Conservation (phyloP, 2,329 filamentous ascomycete genomes). For the Colletotrichum abscissum region DNA sequence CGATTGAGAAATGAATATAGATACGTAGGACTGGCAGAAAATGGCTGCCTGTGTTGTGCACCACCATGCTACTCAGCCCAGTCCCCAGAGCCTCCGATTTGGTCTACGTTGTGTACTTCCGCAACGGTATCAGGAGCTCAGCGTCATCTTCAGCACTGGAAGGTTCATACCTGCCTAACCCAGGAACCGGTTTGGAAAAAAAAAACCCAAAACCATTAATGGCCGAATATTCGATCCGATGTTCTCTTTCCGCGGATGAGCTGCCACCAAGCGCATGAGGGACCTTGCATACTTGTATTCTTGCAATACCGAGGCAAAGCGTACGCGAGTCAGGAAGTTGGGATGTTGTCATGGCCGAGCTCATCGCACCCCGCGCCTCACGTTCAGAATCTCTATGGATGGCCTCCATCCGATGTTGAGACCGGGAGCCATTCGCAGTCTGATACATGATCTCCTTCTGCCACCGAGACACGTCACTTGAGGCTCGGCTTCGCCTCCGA, state of each 20-base stretch:
- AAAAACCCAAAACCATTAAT: not conserved
- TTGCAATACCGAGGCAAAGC: not conserved
- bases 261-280: not conserved
- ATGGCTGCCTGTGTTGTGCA: not conserved
- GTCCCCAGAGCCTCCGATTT: not conserved
- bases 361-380: not conserved
- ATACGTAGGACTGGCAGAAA: not conserved
- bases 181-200: not conserved
- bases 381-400: not conserved
- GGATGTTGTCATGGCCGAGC: not conserved
- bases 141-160: not conserved
- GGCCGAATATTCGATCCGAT: not conserved
- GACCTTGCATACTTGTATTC: not conserved
- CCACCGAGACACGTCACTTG: conserved; percentile 21
- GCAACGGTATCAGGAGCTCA: not conserved
- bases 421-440: conserved; percentile 1
- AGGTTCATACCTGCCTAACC: not conserved
- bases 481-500: conserved; percentile 18
- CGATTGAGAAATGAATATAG: not conserved
- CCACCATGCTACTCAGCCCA: not conserved
- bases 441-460: conserved; percentile 9
- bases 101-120: not conserved
- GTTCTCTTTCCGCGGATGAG: not conserved
- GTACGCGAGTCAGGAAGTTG: not conserved
- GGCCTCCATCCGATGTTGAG: conserved; percentile 17